phyloP scores from a whole-genome alignment of 768 basidiomycete genomes.

The Lactarius hengduanensis region DNA sequence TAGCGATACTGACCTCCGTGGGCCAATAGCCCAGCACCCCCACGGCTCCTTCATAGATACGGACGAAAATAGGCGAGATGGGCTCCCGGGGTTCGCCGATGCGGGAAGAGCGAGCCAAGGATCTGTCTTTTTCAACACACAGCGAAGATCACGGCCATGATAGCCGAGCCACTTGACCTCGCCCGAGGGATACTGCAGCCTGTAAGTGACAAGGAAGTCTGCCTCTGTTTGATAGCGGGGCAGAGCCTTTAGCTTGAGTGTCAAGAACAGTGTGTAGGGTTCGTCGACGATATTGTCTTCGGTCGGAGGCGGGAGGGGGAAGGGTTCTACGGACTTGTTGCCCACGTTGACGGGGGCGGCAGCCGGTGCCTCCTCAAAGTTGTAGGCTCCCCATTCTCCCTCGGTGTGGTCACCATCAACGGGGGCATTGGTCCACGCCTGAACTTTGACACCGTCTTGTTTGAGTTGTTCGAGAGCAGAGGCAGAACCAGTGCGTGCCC shows the following conservation, averaged over 20 bases:
- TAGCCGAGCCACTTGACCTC: constrained; percentile 48
- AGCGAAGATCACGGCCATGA: constrained; percentile 44
- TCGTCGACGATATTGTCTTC: constrained; percentile 19
- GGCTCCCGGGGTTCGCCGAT: constrained; percentile 31
- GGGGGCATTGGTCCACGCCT: constrained; percentile 31
- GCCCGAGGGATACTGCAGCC: constrained; percentile 45
- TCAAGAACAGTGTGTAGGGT: constrained; percentile 23
- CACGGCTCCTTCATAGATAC: constrained; percentile 31
- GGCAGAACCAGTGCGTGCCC: constrained; percentile 26
- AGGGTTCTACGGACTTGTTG: constrained; percentile 6
- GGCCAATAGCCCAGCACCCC: constrained; percentile 38
- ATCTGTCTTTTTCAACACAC: constrained; percentile 37
- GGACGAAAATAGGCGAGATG: constrained; percentile 30
- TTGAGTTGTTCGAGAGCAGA: constrained; percentile 23
- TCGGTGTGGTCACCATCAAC: constrained; percentile 21
- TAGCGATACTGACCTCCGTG: constrained; percentile 21
- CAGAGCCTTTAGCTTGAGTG: constrained; percentile 22
- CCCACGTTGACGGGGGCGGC: constrained; percentile 6
- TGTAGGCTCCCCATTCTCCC: constrained; percentile 27
- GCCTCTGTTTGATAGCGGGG: constrained; percentile 18
- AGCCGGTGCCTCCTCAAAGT: constrained; percentile 23
- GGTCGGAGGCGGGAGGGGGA: constrained; percentile 20
- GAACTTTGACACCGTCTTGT: constrained; percentile 25
- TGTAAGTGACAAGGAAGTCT: constrained; percentile 42
- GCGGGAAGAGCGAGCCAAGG: constrained; percentile 31